phyloP scores from a whole-genome alignment of 208 protist genomes.

The Leishmania turanica region DNA sequence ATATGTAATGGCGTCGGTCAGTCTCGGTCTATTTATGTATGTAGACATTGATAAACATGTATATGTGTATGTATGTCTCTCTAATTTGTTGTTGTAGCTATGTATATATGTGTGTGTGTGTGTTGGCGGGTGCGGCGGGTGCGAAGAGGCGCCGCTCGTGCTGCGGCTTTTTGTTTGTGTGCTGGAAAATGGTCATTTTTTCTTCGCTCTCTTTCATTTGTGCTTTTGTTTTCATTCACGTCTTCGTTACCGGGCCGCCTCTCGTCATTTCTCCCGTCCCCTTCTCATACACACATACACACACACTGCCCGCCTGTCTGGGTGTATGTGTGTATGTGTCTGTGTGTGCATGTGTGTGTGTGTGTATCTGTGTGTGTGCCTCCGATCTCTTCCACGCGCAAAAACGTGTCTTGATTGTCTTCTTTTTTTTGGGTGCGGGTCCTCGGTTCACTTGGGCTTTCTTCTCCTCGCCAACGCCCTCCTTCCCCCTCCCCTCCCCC shows the following conservation, averaged over 20 bases:
- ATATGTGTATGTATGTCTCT: neutral
- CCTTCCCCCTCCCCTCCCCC: neutral
- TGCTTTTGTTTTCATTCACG: too few relatives aligned
- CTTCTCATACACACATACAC: too few relatives aligned
- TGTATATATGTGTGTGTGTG: neutral
- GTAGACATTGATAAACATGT: neutral
- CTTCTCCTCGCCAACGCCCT: neutral
- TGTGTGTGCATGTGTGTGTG: neutral
- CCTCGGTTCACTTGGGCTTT: neutral
- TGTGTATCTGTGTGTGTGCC: constrained; percentile 9
- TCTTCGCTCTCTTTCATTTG: too few relatives aligned
- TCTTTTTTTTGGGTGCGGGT: neutral
- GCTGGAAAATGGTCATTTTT: too few relatives aligned
- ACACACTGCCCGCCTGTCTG: too few relatives aligned
- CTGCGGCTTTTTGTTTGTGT: too few relatives aligned
- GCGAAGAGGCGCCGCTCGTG: too few relatives aligned
- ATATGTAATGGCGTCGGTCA: neutral
- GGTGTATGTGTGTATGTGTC: too few relatives aligned
- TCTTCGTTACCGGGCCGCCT: too few relatives aligned
- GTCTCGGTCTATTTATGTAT: neutral
- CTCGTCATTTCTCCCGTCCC: too few relatives aligned
- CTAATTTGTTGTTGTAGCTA: neutral
- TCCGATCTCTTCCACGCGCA: neutral
- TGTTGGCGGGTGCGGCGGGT: neutral
- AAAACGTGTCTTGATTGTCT: too few relatives aligned